These are phyloP conservation scores for Paraconiothyrium brasiliense DNA, from an alignment of 2,329 filamentous ascomycete genomes.

Conservation along the genomic window DNA sequence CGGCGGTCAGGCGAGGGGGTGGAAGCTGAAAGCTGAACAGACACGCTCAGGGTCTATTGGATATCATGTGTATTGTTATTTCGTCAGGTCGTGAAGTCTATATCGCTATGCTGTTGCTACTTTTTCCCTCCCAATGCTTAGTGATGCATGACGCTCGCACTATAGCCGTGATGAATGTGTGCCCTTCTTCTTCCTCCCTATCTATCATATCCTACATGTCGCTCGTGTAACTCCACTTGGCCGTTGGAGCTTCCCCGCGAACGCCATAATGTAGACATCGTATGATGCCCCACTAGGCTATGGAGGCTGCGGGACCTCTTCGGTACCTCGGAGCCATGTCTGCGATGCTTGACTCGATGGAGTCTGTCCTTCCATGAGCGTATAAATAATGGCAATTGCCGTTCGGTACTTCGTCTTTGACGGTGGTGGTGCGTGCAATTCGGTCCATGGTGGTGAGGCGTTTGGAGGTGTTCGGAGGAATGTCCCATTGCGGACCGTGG, in stretches of 20 bases:
- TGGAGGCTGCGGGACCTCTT: background rate
- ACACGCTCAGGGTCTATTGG: background rate
- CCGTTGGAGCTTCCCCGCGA: background rate
- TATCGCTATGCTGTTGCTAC: background rate
- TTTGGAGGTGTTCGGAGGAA: background rate
- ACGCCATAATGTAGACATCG: background rate
- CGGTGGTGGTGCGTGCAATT: background rate
- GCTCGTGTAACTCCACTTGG: background rate
- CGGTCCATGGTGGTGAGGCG: background rate
- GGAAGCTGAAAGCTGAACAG: too few relatives aligned
- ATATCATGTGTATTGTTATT: background rate
- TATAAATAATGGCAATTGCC: conserved; percentile 4
- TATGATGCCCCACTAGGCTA: conserved; percentile 1
- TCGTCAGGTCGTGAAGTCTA: background rate
- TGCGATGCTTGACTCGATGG: background rate
- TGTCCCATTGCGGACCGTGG: background rate
- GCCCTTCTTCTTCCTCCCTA: background rate
- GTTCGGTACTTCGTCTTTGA: background rate
- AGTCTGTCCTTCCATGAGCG: background rate
- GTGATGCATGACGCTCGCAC: background rate
- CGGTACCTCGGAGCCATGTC: background rate
- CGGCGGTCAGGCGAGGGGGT: too few relatives aligned
- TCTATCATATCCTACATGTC: background rate
- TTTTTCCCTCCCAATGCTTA: background rate
- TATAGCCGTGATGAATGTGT: background rate